Evolutionary conservation across 1,284 basidiomycete species (phyloP), one percentile per base, ranked within the genome.

Genomic region (Ustilago hordei): DNA sequence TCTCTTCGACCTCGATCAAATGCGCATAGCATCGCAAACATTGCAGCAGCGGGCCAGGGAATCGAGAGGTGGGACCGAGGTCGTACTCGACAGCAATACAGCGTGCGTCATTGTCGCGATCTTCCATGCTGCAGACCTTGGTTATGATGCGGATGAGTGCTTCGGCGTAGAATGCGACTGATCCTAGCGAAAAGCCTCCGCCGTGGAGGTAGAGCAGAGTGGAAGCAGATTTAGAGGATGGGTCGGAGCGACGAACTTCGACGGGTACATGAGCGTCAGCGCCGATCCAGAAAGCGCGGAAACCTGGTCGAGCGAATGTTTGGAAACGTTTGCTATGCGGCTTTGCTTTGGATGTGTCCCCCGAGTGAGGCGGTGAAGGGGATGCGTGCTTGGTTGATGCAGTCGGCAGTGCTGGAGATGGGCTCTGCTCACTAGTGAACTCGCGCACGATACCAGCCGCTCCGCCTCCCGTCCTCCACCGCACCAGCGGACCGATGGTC

Each of bases 31-130:
- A 84, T 32, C 84, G 65, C 13, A 86, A 73, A 54, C 81, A 83
- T 68, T 86, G 79, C 19, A 86, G 74, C 36, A 86, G 65, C 2
- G 81, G 79, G 12, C 70, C 59, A 0, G 84, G 84, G 45, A 83
- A 86, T 19, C 81, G 78, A 12, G 75, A 81, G 1, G 75, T 69
- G 3, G 84, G 84, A 5, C 68, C 67, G 2, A 85, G 72, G 38
- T 81, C 79, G 69, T 86, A 86, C 63, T 86, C 84, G 53, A 86
- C 80, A 6, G 84, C 84, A 7, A 86, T 72, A 63, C 83, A 84
- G 17, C 82, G 60, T 4, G 69, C 69, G 41, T 76, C 74, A 48
- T 76, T 76, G 52, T 72, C 74, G 50, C 55, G 65, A 34, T 62
- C 68, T 35, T 76, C 75, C 15, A 65, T 50, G 32, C 58, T 52